Conservation (phyloP, 2,329 filamentous ascomycete genomes). For the Aspergillus ruber region DNA sequence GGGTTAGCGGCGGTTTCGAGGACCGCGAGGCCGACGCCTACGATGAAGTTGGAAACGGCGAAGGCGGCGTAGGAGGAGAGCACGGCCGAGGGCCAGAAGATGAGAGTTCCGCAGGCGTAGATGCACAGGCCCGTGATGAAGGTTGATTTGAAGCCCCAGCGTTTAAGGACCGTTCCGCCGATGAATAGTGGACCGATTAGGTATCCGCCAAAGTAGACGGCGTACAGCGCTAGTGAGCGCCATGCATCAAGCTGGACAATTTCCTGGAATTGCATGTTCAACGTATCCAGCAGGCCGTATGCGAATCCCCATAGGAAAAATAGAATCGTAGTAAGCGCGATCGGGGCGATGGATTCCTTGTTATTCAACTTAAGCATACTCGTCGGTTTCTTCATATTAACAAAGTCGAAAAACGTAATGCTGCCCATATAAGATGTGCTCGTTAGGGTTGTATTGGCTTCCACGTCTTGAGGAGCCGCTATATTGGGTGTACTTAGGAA, state of each 20-base stretch:
- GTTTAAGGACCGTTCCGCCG: conserved; percentile 49
- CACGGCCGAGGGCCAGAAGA: conserved; percentile 61
- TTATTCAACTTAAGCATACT: conserved; percentile 55
- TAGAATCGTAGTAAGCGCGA: conserved; percentile 64
- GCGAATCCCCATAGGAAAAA: conserved; percentile 90
- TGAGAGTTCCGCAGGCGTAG: conserved; percentile 56
- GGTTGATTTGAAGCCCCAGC: conserved; percentile 57
- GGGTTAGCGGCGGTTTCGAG: conserved; percentile 57
- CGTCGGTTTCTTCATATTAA: conserved; percentile 51
- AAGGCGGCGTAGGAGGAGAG: conserved; percentile 56
- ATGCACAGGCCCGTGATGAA: conserved; percentile 55
- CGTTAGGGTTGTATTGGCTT: conserved; percentile 34
- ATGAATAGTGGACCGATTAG: conserved; percentile 50
- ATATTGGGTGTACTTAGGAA: conserved; percentile 47
- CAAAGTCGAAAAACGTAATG: conserved; percentile 56
- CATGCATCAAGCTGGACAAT: conserved; percentile 38
- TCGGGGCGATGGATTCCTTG: conserved; percentile 51
- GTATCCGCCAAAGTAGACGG: conserved; percentile 56
- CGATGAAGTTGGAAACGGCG: conserved; percentile 57
- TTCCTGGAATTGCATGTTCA: conserved; percentile 60
- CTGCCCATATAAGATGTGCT: conserved; percentile 25
- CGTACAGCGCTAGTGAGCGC: conserved; percentile 46
- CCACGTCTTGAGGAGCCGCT: conserved; percentile 23
- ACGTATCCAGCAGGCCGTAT: conserved; percentile 75
- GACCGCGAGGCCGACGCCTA: conserved; percentile 54